A percentile compares a stretch with the other conserved stretches of the same genome.
Evolutionary conservation across 1,284 basidiomycete species (phyloP).

Genomic region (Chondrostereum purpureum): DNA sequence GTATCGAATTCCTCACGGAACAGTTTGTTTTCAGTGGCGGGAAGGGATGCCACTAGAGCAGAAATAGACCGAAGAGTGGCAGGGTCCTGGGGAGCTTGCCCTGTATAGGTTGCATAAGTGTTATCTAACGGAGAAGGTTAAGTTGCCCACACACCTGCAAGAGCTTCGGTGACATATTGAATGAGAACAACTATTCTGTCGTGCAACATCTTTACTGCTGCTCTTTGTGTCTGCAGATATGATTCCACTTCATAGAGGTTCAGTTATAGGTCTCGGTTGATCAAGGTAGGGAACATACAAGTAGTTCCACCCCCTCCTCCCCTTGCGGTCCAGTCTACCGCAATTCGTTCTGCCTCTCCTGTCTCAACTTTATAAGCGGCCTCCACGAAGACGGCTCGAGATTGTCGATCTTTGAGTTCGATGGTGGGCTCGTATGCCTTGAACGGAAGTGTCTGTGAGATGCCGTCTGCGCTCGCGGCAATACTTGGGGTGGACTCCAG

Average conservation of each 20-base stretch:
- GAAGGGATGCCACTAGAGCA: constrained; percentile 80
- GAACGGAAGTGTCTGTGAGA: constrained; percentile 72
- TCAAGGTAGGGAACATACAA: constrained; percentile 37
- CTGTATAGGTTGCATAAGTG: constrained; percentile 28
- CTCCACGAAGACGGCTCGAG: constrained; percentile 77
- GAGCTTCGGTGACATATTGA: constrained; percentile 72
- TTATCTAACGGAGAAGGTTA: not conserved
- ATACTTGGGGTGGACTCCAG: constrained; percentile 51
- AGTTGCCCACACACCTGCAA: constrained; percentile 49
- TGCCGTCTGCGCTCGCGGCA: constrained; percentile 45
- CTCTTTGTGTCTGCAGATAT: constrained; percentile 85
- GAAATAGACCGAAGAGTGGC: constrained; percentile 78
- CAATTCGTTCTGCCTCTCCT: constrained; percentile 96
- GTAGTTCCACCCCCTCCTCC: constrained; percentile 82
- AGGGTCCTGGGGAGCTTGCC: constrained; percentile 66
- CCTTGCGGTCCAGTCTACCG: constrained; percentile 91
- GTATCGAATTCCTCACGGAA: constrained; percentile 85
- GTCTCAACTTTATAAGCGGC: constrained; percentile 87
- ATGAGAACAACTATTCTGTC: constrained; percentile 82
- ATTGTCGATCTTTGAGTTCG: constrained; percentile 71
- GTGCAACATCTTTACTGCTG: constrained; percentile 93
- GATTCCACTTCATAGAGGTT: constrained; percentile 63
- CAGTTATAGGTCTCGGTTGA: constrained; percentile 4
- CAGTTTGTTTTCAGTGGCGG: constrained; percentile 72
- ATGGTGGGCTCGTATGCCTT: constrained; percentile 87